Percentiles rank a stretch among this genome's conserved stretches.
Evolutionary conservation across 108 stramenopile species (phyloP).

Genomic region (Cyclotella atomus): DNA sequence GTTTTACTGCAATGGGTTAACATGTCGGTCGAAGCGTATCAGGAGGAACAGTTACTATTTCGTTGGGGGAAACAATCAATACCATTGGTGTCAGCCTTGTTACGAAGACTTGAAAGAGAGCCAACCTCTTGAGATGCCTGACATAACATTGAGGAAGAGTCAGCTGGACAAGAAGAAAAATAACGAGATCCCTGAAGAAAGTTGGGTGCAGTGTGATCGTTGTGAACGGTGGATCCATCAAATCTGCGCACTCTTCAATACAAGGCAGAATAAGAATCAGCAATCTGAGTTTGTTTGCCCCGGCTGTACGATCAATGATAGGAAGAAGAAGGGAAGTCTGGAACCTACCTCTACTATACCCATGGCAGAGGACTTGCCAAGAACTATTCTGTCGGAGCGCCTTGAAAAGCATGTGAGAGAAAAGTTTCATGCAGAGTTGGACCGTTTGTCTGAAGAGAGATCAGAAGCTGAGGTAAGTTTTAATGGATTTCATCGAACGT

Average conservation of each 20-base stretch:
- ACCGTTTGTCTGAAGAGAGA: constrained; percentile 69
- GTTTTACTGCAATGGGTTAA: constrained; percentile 96
- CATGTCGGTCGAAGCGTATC: constrained; percentile 93
- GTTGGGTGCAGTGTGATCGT: constrained; percentile 96
- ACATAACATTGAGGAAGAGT: constrained; percentile 88
- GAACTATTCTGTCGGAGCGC: constrained; percentile 87
- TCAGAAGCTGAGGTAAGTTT: constrained; percentile 59
- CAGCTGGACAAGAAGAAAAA: constrained; percentile 95
- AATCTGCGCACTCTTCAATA: constrained; percentile 99
- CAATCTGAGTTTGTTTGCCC: constrained; percentile 89
- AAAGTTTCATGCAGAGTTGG: constrained; percentile 58
- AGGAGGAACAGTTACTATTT: constrained; percentile 96
- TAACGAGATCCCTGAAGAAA: constrained; percentile 92
- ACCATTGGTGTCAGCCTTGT: constrained; percentile 96
- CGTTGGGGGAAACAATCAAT: constrained; percentile 92
- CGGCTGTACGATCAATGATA: constrained; percentile 82
- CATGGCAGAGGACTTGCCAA: constrained; percentile 89
- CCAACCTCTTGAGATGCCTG: constrained; percentile 86
- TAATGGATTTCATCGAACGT: neutral
- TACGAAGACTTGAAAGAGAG: constrained; percentile 91
- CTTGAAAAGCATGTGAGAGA: constrained; percentile 82
- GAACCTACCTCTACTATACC: constrained; percentile 84
- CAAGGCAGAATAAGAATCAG: constrained; percentile 92
- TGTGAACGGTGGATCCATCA: constrained; percentile 99
- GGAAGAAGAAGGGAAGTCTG: constrained; percentile 68